A percentile compares a stretch with the other conserved stretches of the same genome.
These are phyloP conservation scores for Globisporangium cystogenes DNA, from an alignment of 352 stramenopile species.

Conservation along the genomic window DNA sequence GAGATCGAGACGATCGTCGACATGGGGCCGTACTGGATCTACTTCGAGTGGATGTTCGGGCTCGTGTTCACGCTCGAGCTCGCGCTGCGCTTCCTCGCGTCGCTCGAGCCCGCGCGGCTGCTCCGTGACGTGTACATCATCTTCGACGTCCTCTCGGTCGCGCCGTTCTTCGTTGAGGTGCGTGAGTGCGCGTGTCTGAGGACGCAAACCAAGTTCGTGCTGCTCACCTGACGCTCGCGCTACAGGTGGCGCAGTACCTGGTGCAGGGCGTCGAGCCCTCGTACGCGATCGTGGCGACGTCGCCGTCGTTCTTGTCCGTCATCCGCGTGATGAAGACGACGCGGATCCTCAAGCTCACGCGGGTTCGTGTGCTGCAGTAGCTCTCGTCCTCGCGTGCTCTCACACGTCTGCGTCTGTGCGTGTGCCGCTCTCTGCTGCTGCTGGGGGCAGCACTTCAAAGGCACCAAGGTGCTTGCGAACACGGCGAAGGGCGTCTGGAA, in stretches of 20 bases:
- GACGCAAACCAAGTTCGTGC: too few relatives aligned
- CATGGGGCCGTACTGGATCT: slow-evolving; percentile 76
- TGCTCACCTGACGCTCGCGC: too few relatives aligned
- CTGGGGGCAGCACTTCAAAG: slow-evolving; percentile 68
- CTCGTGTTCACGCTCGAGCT: slow-evolving; percentile 53
- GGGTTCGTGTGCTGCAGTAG: slow-evolving; percentile 17
- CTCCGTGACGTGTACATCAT: slow-evolving; percentile 56
- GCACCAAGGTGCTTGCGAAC: slow-evolving; percentile 52
- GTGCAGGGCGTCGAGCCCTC: slow-evolving; percentile 28
- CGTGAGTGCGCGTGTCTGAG: too few relatives aligned
- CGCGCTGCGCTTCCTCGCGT: slow-evolving; percentile 47
- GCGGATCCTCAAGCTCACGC: slow-evolving; percentile 67
- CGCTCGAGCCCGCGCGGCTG: slow-evolving; percentile 25
- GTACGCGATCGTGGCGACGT: slow-evolving; percentile 57
- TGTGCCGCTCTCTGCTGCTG: not conserved
- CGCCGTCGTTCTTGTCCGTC: slow-evolving; percentile 57
- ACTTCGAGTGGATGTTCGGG: slow-evolving; percentile 66
- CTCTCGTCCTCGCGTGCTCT: not conserved
- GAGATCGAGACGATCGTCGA: slow-evolving; percentile 27
- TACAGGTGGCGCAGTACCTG: slow-evolving; percentile 21
- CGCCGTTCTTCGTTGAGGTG: slow-evolving; percentile 65
- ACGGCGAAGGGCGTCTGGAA: slow-evolving; percentile 53
- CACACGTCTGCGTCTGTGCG: not conserved
- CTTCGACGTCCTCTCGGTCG: slow-evolving; percentile 56
- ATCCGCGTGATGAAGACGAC: slow-evolving; percentile 68